Conservation (phyloP, 2,329 filamentous ascomycete genomes). For the Trichoderma sp. region DNA sequence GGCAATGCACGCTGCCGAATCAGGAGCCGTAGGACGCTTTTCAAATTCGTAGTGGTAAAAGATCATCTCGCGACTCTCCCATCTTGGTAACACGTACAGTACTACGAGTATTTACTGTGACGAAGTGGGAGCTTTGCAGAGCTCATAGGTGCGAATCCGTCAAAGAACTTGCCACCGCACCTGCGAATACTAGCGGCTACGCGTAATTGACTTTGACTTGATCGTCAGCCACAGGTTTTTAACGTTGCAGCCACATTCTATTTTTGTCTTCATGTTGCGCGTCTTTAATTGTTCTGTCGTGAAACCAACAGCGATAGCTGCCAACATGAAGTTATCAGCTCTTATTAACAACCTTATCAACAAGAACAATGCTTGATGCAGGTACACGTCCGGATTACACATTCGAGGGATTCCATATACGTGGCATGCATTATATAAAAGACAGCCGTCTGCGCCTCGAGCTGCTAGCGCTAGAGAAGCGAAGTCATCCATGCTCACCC, state of each 20-base stretch:
- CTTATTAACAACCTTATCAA: neutral
- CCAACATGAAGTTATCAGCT: neutral
- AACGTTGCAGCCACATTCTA: neutral
- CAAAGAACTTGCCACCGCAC: neutral
- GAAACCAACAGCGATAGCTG: neutral
- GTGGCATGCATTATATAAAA: neutral
- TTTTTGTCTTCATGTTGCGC: neutral
- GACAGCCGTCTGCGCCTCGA: neutral
- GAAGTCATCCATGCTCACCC: neutral
- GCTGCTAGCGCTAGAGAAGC: neutral
- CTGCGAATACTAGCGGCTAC: neutral
- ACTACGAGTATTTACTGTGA: neutral
- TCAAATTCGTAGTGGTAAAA: neutral
- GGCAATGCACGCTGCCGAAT: conserved; percentile 2
- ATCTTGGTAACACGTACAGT: neutral
- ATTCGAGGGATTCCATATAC: neutral
- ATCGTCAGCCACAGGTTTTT: neutral
- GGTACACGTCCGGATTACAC: neutral
- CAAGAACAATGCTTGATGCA: neutral
- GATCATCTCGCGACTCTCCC: neutral
- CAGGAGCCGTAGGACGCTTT: neutral
- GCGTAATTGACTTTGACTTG: neutral
- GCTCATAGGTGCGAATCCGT: neutral
- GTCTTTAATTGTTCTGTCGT: neutral
- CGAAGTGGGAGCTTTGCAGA: neutral